phyloP scores from a whole-genome alignment of 768 basidiomycete genomes.

The Rhizopogon vinicolor region DNA sequence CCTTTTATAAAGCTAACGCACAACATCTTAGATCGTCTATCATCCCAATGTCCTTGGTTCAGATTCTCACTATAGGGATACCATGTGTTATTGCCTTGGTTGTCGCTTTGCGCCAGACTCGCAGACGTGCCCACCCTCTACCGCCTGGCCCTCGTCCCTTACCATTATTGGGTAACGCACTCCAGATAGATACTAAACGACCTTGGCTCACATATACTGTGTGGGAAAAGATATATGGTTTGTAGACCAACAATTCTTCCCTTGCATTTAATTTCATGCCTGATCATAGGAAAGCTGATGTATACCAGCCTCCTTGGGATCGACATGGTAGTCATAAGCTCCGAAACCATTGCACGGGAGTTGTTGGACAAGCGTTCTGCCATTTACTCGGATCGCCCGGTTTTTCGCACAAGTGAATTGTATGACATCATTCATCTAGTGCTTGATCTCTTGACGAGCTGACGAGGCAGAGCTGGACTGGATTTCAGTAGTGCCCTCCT shows the following conservation, averaged over 20 bases:
- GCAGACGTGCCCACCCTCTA: background rate
- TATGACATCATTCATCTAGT: background rate
- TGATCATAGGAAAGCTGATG: background rate
- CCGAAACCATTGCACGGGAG: constrained; percentile 1
- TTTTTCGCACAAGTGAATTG: background rate
- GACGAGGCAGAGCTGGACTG: constrained; percentile 14
- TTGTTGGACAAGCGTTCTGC: constrained; percentile 1
- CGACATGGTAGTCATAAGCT: constrained; percentile 6
- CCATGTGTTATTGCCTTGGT: background rate
- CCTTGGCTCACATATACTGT: constrained; percentile 2
- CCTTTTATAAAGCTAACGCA: background rate
- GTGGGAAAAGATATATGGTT: constrained; percentile 1
- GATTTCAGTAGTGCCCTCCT: constrained; percentile 19
- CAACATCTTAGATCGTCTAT: background rate
- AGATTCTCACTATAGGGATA: background rate
- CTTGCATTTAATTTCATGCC: background rate
- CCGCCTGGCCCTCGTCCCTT: constrained; percentile 1
- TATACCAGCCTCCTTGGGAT: constrained; percentile 1
- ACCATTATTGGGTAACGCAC: constrained; percentile 2
- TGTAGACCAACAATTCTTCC: background rate
- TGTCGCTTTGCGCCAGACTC: background rate
- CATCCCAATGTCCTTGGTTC: background rate
- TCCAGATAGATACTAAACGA: background rate
- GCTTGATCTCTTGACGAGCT: background rate
- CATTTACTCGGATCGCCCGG: constrained; percentile 2